Percentiles rank a stretch among this genome's conserved stretches.
Conservation (phyloP, 768 basidiomycete species). For the Phaeotremella fagi region DNA sequence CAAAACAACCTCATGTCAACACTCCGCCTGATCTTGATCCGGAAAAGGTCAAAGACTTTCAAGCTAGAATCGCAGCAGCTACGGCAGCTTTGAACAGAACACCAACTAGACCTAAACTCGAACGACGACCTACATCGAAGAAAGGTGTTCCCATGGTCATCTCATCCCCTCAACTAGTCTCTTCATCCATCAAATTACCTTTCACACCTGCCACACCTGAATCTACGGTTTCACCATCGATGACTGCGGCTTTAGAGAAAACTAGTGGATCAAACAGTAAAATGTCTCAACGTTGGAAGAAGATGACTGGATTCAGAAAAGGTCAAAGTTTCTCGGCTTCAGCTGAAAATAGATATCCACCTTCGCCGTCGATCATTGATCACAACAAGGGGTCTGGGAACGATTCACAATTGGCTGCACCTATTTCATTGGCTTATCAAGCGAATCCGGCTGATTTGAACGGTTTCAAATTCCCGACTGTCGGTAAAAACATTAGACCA, state of each 20-base stretch:
- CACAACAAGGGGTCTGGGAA: background rate
- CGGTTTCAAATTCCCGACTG: constrained; percentile 18
- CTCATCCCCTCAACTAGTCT: constrained; percentile 34
- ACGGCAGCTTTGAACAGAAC: constrained; percentile 37
- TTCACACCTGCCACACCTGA: constrained; percentile 11
- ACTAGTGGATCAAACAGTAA: constrained; percentile 30
- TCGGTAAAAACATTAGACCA: background rate
- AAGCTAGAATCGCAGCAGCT: constrained; percentile 37
- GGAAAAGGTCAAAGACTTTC: constrained; percentile 31
- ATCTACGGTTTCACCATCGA: background rate
- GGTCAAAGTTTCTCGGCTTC: constrained; percentile 10
- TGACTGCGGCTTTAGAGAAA: constrained; percentile 21
- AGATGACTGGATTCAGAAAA: constrained; percentile 27
- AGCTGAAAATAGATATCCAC: background rate
- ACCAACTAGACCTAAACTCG: constrained; percentile 23
- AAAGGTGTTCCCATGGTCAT: constrained; percentile 27
- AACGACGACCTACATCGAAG: constrained; percentile 28
- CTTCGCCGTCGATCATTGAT: background rate
- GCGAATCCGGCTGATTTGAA: constrained; percentile 21
- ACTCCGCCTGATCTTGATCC: constrained; percentile 21
- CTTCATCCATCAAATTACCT: constrained; percentile 28
- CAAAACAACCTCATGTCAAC: background rate
- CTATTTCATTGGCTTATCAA: constrained; percentile 12
- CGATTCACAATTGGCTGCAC: constrained; percentile 10
- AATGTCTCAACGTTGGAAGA: constrained; percentile 33